A percentile compares a stretch with the other conserved stretches of the same genome.
phyloP scores from a whole-genome alignment of 2,329 filamentous ascomycete genomes.

The Meredithiella fracta region DNA sequence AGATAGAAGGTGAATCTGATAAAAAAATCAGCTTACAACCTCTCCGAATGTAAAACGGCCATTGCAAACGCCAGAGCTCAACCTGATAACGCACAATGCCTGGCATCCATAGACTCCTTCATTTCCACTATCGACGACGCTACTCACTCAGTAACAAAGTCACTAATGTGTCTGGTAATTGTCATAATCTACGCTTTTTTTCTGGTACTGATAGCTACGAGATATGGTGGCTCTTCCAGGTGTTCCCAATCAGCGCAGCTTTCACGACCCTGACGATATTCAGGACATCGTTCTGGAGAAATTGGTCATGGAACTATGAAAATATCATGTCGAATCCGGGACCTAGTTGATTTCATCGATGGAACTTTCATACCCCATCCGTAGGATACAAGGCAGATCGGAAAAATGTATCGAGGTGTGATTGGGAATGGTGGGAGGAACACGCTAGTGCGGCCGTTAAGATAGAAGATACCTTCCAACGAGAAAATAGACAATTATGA shows the following conservation, averaged over 20 bases:
- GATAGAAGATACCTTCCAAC: neutral
- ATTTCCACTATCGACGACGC: neutral
- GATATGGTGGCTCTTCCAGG: neutral
- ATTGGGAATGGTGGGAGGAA: neutral
- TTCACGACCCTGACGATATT: neutral
- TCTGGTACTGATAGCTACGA: neutral
- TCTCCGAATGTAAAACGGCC: neutral
- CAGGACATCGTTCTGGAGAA: neutral
- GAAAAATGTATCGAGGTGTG: neutral
- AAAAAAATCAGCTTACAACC: neutral
- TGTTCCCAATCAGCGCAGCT: neutral
- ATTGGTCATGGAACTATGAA: neutral
- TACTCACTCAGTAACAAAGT: neutral
- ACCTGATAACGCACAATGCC: neutral
- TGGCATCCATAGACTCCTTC: neutral
- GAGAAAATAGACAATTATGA: slow-evolving; percentile 3
- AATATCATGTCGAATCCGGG: neutral
- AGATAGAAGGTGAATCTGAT: neutral
- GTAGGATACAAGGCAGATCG: neutral
- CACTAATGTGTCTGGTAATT: neutral
- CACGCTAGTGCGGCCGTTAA: neutral
- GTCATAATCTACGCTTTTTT: neutral
- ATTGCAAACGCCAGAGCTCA: neutral
- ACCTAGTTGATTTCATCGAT: neutral
- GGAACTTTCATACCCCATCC: neutral